Base-by-base conservation (phyloP, 2,329 filamentous ascomycete species). In the Claviceps quebecensis region DNA sequence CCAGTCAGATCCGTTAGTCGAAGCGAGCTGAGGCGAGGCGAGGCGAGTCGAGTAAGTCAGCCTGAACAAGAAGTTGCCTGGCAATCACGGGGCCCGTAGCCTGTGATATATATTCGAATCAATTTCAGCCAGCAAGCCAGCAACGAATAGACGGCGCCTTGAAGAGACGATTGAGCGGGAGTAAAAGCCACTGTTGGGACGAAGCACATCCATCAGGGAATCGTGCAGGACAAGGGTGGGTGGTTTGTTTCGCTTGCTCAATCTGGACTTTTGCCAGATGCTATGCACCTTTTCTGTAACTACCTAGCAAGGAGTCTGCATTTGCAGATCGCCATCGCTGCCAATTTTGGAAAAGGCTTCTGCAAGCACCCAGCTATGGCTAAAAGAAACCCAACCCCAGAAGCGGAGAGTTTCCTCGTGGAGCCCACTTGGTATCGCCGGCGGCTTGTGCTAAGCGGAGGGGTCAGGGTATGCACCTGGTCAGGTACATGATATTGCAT, bases 41-140 rank as follows among this genome's bases (percentile, higher is more conserved):
- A 34, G 37, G 13, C 3, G 2, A 44, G 41, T 16, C 41, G 13
- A 19, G 6, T 19, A 34, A 37, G 45, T 46, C 45, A 37, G 45
- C 22, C 29, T 5, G 22, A 36, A 36, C n/a, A 46, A 29, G 11
- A 2, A 23, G 23, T 19, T n/a, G n/a, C 26, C 26, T 29, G 26
- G 8, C 26, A 29, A 29, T 29, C 26, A 29, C 26, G 37, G 51
- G 47, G 51, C 4, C 36, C 26, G 17, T 17, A 11, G 34, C 5
- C n/a, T 37, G 41, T 40, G 48, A 53, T 51, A 53, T 50, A 50
- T 53, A 45, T 45, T 45, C 34, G 36, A 48, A 9, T 38, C 37
- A 26, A 23, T 50, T 45, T 47, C 39, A 17, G 48, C 48, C n/a
- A 44, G 34, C 29, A 45, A 48, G 45, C 19, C 45, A 48, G 39